These are phyloP conservation scores for Lycium barbarum DNA, from an alignment of 257 asterid species.

Conservation along the genomic window DNA sequence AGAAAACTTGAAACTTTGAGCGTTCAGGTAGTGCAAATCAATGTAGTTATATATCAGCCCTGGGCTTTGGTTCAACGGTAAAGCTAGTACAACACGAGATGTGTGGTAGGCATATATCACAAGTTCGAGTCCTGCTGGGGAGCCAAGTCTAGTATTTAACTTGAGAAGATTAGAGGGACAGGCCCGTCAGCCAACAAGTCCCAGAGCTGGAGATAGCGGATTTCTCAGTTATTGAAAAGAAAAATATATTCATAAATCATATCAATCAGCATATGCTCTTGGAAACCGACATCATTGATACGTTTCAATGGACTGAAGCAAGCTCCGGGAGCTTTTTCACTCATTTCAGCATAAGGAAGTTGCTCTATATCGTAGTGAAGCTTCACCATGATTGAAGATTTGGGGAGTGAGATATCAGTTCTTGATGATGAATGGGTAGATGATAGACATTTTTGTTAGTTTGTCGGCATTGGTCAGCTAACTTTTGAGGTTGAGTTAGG, in stretches of 20 bases:
- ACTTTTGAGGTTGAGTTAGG: not conserved
- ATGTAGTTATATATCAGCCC: not conserved
- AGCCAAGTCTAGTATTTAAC: not conserved
- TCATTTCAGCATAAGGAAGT: not conserved
- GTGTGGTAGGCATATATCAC: not conserved
- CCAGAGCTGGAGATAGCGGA: not conserved
- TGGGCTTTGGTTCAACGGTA: not conserved
- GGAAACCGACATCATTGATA: not conserved
- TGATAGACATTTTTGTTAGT: not conserved
- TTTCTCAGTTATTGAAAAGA: not conserved
- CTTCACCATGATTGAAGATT: slow-evolving; percentile 4
- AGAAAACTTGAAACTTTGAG: slow-evolving; percentile 23
- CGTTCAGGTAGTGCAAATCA: slow-evolving; percentile 9
- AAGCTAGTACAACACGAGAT: not conserved
- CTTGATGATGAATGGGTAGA: not conserved
- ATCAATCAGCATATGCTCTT: not conserved
- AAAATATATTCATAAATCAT: not conserved
- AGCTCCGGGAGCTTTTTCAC: not conserved
- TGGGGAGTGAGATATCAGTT: not conserved
- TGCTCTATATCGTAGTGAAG: not conserved
- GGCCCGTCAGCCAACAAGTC: not conserved
- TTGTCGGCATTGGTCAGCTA: not conserved
- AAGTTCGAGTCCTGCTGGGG: not conserved
- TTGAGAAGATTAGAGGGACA: not conserved
- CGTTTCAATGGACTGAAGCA: slow-evolving; percentile 7